Percentiles rank a stretch among this genome's conserved stretches.
Conservation (phyloP, 2,329 filamentous ascomycete genomes). For the Calycina herbarum region DNA sequence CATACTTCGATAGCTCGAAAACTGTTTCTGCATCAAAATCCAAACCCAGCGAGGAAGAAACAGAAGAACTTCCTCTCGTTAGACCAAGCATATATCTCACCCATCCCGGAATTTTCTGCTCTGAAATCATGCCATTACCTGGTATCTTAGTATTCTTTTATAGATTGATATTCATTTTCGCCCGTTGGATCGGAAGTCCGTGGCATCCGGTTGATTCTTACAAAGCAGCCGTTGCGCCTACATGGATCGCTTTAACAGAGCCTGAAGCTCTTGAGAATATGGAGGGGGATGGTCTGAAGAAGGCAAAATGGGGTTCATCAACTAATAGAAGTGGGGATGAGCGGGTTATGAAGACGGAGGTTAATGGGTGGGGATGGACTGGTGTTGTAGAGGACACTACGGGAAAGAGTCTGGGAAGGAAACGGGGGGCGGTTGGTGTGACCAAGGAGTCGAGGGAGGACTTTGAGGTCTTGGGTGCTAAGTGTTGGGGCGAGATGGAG, state of each 20-base stretch:
- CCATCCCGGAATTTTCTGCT: conserved; percentile 86
- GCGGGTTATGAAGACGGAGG: conserved; percentile 73
- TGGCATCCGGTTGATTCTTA: conserved; percentile 85
- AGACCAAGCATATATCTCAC: conserved; percentile 70
- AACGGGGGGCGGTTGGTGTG: conserved; percentile 55
- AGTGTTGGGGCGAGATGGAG: conserved; percentile 73
- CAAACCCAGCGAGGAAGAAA: conserved; percentile 21
- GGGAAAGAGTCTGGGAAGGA: conserved; percentile 57
- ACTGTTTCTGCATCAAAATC: conserved; percentile 28
- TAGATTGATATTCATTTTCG: conserved; percentile 65
- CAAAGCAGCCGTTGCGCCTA: conserved; percentile 71
- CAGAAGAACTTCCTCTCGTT: conserved; percentile 22
- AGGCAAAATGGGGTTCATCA: conserved; percentile 83
- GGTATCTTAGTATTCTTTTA: conserved; percentile 70
- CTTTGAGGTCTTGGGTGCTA: conserved; percentile 62
- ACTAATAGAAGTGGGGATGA: conserved; percentile 58
- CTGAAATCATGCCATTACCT: conserved; percentile 74
- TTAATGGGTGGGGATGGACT: conserved; percentile 81
- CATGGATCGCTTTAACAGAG: conserved; percentile 74
- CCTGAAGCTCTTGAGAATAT: conserved; percentile 60
- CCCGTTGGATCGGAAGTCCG: conserved; percentile 77
- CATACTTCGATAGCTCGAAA: conserved; percentile 52
- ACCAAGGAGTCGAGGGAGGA: conserved; percentile 59
- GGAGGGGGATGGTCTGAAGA: conserved; percentile 48
- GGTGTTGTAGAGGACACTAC: conserved; percentile 53